Evolutionary conservation across 2,329 filamentous ascomycete genomes (phyloP).

Genomic region (Thelonectria olida): DNA sequence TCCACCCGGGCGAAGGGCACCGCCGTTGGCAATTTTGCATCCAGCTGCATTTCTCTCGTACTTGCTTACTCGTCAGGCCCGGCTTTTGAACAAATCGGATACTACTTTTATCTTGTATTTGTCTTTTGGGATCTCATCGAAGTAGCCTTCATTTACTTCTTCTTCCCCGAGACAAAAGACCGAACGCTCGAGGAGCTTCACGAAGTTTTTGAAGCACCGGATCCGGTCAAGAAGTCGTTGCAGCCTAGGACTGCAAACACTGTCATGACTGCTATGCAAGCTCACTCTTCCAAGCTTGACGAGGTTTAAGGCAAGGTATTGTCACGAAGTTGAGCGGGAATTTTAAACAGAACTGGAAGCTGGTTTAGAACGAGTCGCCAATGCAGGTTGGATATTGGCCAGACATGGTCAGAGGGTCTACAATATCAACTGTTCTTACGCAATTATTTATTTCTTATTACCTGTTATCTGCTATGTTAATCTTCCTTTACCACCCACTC

Average conservation of each 20-base stretch:
- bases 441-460: no score
- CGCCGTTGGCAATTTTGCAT: constrained; percentile 53
- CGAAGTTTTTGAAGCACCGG: constrained; percentile 56
- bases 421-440: no score
- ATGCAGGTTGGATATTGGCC: no score
- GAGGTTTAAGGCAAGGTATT: no score
- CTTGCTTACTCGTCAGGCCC: constrained; percentile 56
- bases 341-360: no score
- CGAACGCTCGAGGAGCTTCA: constrained; percentile 63
- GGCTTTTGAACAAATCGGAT: constrained; percentile 53
- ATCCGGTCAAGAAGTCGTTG: constrained; percentile 57
- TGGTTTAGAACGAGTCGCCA: no score
- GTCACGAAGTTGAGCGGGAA: no score
- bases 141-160: constrained; percentile 56
- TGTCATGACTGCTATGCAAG: constrained; percentile 52
- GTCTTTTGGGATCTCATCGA: constrained; percentile 57
- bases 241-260: constrained; percentile 54
- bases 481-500: no score
- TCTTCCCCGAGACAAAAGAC: constrained; percentile 58
- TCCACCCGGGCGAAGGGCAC: constrained; percentile 56
- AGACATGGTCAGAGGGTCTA: no score
- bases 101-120: constrained; percentile 57
- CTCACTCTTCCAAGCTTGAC: constrained; percentile 4
- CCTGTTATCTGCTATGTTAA: no score
- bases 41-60: constrained; percentile 48